These are phyloP conservation scores for Exophiala sp. DNA, from an alignment of 2,329 filamentous ascomycete species.

Conservation along the genomic window DNA sequence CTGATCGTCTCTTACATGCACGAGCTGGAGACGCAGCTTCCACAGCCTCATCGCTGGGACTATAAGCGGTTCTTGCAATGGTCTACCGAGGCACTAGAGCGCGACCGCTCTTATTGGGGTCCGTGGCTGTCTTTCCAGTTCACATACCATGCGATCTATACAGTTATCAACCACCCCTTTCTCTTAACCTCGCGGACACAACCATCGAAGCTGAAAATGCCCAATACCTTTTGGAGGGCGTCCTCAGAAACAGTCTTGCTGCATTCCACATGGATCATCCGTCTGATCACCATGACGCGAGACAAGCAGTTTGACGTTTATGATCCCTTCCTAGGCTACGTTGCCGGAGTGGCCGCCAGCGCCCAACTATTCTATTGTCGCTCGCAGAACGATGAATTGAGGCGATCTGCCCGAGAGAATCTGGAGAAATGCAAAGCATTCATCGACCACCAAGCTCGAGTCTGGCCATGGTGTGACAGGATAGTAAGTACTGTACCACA, in stretches of 20 bases:
- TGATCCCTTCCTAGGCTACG: conserved; percentile 49
- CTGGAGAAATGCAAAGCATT: conserved; percentile 5
- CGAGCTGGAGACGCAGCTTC: conserved; percentile 42
- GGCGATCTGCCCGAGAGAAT: not conserved
- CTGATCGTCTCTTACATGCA: conserved; percentile 48
- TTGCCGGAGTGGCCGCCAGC: conserved; percentile 48
- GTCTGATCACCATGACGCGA: conserved; percentile 50
- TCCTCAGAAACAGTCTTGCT: conserved; percentile 48
- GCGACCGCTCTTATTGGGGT: conserved; percentile 47
- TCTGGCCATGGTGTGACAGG: conserved; percentile 5
- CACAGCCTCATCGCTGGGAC: conserved; percentile 49
- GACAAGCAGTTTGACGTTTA: conserved; percentile 47
- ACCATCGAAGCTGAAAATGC: conserved; percentile 48
- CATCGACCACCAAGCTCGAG: not conserved
- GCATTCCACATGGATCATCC: conserved; percentile 50
- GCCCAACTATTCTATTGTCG: conserved; percentile 52
- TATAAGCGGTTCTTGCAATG: conserved; percentile 50
- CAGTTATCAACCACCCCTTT: conserved; percentile 50
- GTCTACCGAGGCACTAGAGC: conserved; percentile 42
- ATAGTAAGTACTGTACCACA: not conserved
- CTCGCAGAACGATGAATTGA: conserved; percentile 6
- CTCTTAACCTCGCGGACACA: conserved; percentile 50
- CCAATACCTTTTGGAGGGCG: conserved; percentile 50
- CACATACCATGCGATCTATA: conserved; percentile 49
- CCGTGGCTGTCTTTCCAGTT: conserved; percentile 51